Evolutionary conservation across 2,329 filamentous ascomycete species (phyloP).

Genomic region (Botrytis tulipae): DNA sequence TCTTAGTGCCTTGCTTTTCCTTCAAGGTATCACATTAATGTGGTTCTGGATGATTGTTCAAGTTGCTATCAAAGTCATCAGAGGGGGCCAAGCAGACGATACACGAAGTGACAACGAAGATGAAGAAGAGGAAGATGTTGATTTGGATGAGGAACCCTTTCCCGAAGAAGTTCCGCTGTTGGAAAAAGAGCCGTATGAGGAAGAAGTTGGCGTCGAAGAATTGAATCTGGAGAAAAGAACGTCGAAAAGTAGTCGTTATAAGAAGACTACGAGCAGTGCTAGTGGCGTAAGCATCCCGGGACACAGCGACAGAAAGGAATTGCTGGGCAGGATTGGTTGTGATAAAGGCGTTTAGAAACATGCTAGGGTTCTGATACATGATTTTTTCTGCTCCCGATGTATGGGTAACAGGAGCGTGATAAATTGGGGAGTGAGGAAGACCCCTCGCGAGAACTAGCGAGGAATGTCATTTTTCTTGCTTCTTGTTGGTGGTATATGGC

Average conservation of each 20-base stretch:
- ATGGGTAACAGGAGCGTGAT: neutral
- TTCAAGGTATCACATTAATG: conserved; percentile 76
- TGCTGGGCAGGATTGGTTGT: conserved; percentile 40
- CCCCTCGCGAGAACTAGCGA: neutral
- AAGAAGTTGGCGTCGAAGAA: conserved; percentile 73
- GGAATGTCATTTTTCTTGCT: conserved; percentile 1
- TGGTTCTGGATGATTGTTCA: conserved; percentile 90
- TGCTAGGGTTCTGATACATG: conserved; percentile 2
- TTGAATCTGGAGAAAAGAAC: conserved; percentile 58
- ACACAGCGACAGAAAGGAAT: conserved; percentile 39
- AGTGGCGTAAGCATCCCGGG: conserved; percentile 38
- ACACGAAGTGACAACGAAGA: conserved; percentile 84
- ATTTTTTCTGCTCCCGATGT: neutral
- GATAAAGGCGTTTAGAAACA: conserved; percentile 37
- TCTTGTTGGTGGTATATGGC: neutral
- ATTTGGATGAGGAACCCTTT: conserved; percentile 24
- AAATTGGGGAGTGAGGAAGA: neutral
- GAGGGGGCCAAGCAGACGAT: conserved; percentile 77
- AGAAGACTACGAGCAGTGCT: conserved; percentile 34
- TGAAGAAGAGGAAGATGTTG: conserved; percentile 47
- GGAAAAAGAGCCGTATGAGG: conserved; percentile 53
- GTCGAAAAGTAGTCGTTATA: conserved; percentile 32
- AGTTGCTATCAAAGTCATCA: conserved; percentile 77
- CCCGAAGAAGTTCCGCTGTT: conserved; percentile 21
- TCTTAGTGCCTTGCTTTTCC: conserved; percentile 68